A percentile compares a stretch with the other conserved stretches of the same genome.
Evolutionary conservation across 805 yeast genomes (phyloP).

Genomic region (Hanseniaspora singularis): DNA sequence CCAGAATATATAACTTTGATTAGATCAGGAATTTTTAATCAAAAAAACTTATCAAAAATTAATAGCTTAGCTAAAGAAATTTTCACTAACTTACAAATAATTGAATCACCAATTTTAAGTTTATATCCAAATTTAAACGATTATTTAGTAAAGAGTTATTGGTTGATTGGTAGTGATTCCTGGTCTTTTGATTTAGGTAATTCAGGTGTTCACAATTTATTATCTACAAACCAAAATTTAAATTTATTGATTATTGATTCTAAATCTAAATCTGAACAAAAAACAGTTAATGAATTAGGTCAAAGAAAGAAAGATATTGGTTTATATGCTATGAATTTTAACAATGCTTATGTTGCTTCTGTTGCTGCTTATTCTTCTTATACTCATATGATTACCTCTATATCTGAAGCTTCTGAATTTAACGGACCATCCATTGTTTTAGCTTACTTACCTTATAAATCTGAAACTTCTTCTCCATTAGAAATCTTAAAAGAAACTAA

Average conservation of each 20-base stretch:
- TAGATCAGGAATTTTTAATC: slow-evolving; percentile 21
- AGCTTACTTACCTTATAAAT: slow-evolving; percentile 71
- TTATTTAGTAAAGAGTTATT: slow-evolving; percentile 42
- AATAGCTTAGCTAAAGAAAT: slow-evolving; percentile 28
- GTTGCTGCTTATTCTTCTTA: slow-evolving; percentile 88
- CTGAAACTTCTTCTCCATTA: slow-evolving; percentile 56
- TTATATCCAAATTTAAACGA: slow-evolving; percentile 31
- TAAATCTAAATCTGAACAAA: slow-evolving; percentile 38
- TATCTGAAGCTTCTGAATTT: slow-evolving; percentile 78
- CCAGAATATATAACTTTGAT: slow-evolving; percentile 56
- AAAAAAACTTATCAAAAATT: slow-evolving; percentile 24
- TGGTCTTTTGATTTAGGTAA: slow-evolving; percentile 92
- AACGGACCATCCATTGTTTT: slow-evolving; percentile 84
- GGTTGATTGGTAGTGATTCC: slow-evolving; percentile 90
- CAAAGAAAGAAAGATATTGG: slow-evolving; percentile 83
- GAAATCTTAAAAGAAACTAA: slow-evolving; percentile 76
- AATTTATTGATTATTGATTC: slow-evolving; percentile 82
- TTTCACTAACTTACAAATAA: slow-evolving; percentile 32
- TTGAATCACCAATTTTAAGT: slow-evolving; percentile 33
- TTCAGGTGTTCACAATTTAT: slow-evolving; percentile 78
- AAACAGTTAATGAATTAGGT: slow-evolving; percentile 26
- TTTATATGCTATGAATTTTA: slow-evolving; percentile 86
- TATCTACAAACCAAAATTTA: slow-evolving; percentile 62
- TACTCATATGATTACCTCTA: slow-evolving; percentile 80
- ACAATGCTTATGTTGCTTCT: slow-evolving; percentile 81